Base-by-base conservation (phyloP, 176 grass and related monocot genomes). In the Oryza punctata region DNA sequence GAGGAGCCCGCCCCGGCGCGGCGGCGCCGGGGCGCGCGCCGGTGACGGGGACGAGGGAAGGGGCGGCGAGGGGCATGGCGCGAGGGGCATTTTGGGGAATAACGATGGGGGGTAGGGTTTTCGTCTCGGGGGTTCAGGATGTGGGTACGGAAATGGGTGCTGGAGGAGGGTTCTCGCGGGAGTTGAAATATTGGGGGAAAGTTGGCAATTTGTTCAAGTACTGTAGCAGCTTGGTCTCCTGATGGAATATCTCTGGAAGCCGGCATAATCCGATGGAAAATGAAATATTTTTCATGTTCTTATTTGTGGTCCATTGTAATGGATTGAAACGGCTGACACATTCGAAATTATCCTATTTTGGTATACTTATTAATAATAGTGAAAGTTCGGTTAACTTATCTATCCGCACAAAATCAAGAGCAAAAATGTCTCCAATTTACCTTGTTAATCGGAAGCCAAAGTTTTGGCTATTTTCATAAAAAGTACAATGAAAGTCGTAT, bases 31-130 rank as follows among this genome's bases (percentile, higher is more conserved):
- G 35, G 35, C 35, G 23, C 63, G 30, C 14, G 35, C 24, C 44
- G 44, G 44, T 3, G 69, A 45, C 60, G 28, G 82, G 12, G 64
- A 73, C 64, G 81, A 70, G 59, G 76, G 63, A 7, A 74, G 81
- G 38, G 76, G 44, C 73, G 72, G 37, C 59, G 63, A 21, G 16
- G 81, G 59, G 29, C 72, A 63, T 35, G 69, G 79, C 46, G 84
- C 63, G 80, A 86, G 71, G 72, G 40, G 15, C 84, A 85, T 86
- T 21, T 68, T 74, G 29, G 33, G 45, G 24, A 30, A 80, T 37
- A 37, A 7, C 35, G 35, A 49, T 7, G 6, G 46, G 4, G 1
- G 43, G 72, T 30, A 74, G 86, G 35, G 37, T n/a, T 33, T 82
- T 72, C 43, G 2, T 43, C 3, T 33, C 32, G 5, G 10, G 29